phyloP scores from a whole-genome alignment of 2,329 filamentous ascomycete species.

The Talaromyces sp. region DNA sequence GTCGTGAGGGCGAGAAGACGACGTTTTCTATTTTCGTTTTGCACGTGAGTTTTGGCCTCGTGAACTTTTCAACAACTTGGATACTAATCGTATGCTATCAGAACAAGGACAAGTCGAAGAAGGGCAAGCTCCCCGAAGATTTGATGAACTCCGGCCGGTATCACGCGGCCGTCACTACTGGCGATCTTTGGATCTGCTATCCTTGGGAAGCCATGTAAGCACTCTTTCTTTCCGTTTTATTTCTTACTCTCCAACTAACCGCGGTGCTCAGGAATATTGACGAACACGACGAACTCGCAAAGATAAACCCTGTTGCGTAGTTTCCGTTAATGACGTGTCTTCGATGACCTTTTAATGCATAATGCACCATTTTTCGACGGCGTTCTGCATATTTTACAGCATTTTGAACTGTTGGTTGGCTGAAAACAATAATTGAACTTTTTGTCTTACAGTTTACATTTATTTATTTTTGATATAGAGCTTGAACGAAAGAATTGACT shows the following conservation, averaged over 20 bases:
- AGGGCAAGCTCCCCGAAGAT: constrained; percentile 73
- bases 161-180: constrained; percentile 77
- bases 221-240: neutral
- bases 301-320: constrained; percentile 35
- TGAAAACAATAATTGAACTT: neutral
- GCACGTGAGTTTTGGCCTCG: constrained; percentile 58
- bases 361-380: neutral
- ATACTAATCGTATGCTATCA: constrained; percentile 11
- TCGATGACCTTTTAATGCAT: neutral
- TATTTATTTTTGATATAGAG: neutral
- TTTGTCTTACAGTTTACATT: neutral
- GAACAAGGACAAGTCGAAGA: constrained; percentile 98
- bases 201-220: constrained; percentile 85
- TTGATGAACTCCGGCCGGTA: constrained; percentile 73
- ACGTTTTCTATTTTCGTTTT: constrained; percentile 93
- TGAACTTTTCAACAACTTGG: neutral
- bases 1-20: constrained; percentile 66
- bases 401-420: neutral
- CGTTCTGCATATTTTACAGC: neutral
- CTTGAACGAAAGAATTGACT: neutral
- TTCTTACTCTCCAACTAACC: constrained; percentile 17
- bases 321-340: neutral
- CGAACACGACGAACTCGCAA: constrained; percentile 73
- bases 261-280: constrained; percentile 64
- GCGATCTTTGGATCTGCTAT: constrained; percentile 98